phyloP scores from a whole-genome alignment of 768 basidiomycete species.

The Glaciozyma martinii region DNA sequence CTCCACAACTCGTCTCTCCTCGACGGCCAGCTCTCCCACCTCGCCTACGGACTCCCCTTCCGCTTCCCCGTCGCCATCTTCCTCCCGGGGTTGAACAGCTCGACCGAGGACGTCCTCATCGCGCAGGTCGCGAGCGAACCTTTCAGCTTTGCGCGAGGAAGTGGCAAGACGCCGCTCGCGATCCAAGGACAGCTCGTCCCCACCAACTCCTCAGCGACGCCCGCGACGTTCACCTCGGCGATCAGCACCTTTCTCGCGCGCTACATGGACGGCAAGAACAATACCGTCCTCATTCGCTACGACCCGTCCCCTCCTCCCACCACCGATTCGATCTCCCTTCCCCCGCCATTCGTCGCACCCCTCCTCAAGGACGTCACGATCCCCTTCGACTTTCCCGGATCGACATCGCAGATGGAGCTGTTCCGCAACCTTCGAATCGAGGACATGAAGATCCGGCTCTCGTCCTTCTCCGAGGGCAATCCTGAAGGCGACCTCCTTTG shows the following conservation, averaged over 20 bases:
- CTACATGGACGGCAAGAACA: constrained; percentile 23
- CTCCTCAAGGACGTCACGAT: constrained; percentile 8
- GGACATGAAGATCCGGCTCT: constrained; percentile 28
- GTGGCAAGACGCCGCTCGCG: neutral
- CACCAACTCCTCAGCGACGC: neutral
- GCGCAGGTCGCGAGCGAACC: constrained; percentile 17
- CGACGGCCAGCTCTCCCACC: constrained; percentile 4
- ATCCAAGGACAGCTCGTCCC: constrained; percentile 20
- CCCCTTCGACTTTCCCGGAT: constrained; percentile 16
- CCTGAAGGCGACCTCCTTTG: constrained; percentile 22
- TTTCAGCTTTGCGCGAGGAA: constrained; percentile 9
- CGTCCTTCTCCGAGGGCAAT: neutral
- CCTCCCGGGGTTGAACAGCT: neutral
- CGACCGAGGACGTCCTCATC: constrained; percentile 7
- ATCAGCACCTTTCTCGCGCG: constrained; percentile 21
- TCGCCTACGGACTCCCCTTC: constrained; percentile 27
- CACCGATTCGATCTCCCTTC: constrained; percentile 3
- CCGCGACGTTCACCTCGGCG: neutral
- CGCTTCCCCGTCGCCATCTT: constrained; percentile 22
- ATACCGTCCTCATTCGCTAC: constrained; percentile 21
- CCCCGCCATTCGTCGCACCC: constrained; percentile 17
- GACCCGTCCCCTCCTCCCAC: constrained; percentile 8
- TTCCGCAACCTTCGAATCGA: constrained; percentile 27
- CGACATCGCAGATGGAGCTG: constrained; percentile 18
- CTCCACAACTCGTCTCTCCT: constrained; percentile 5